Percentiles rank a stretch among this genome's conserved stretches.
These are phyloP conservation scores for Maudiozyma saulgeensis DNA, from an alignment of 805 yeast species.

Conservation along the genomic window DNA sequence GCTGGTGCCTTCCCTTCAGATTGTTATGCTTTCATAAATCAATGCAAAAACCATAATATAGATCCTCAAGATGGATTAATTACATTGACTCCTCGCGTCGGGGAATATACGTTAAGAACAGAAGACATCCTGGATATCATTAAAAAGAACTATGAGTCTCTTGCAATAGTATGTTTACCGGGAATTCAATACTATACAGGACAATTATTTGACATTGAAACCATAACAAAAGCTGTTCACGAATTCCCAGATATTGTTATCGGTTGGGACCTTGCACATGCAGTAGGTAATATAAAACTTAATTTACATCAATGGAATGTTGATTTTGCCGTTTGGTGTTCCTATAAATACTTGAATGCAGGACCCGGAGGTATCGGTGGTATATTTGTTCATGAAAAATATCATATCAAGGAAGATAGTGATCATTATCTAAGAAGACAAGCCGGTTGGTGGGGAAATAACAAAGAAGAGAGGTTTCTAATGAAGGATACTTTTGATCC, in stretches of 20 bases:
- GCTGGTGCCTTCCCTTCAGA: constrained; percentile 89
- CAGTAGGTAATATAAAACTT: constrained; percentile 77
- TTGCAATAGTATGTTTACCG: constrained; percentile 71
- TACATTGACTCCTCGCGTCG: constrained; percentile 51
- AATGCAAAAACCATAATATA: constrained; percentile 52
- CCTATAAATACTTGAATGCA: constrained; percentile 80
- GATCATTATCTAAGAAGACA: constrained; percentile 46
- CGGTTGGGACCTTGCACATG: constrained; percentile 97
- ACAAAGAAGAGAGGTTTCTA: constrained; percentile 55
- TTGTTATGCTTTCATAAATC: constrained; percentile 72
- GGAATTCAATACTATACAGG: constrained; percentile 93
- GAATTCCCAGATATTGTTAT: constrained; percentile 39
- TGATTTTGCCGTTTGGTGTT: constrained; percentile 93
- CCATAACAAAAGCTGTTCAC: constrained; percentile 60
- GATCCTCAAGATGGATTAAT: constrained; percentile 48
- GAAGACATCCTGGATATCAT: constrained; percentile 52
- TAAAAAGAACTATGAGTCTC: constrained; percentile 43
- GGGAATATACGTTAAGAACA: constrained; percentile 49
- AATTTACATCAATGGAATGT: constrained; percentile 78
- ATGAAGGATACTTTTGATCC: constrained; percentile 78
- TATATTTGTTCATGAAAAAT: constrained; percentile 58
- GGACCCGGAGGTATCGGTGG: constrained; percentile 96
- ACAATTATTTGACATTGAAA: constrained; percentile 65
- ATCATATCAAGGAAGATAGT: not conserved
- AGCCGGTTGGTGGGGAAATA: constrained; percentile 98